A percentile compares a stretch with the other conserved stretches of the same genome.
Conservation (phyloP, 2,329 filamentous ascomycete genomes). For the Emericellopsis cladophorae region DNA sequence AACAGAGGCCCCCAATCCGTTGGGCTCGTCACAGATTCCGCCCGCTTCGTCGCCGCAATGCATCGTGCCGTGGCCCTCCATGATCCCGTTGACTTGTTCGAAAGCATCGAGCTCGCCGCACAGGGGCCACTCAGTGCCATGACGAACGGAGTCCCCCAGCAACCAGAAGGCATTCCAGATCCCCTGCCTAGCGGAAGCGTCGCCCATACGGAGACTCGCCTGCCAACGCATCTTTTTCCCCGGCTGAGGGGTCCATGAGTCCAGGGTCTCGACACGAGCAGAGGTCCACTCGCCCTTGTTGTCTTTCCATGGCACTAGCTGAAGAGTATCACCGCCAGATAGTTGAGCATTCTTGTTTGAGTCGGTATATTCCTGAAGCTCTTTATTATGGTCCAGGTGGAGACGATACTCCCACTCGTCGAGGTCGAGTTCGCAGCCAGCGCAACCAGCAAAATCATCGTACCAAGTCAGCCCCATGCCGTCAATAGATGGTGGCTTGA, state of each 20-base stretch:
- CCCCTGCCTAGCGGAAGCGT: constrained; percentile 26
- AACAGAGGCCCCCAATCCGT: constrained; percentile 21
- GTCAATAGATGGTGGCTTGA: constrained; percentile 20
- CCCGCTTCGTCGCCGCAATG: constrained; percentile 32
- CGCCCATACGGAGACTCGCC: constrained; percentile 30
- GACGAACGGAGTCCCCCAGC: constrained; percentile 31
- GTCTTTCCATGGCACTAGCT: constrained; percentile 32
- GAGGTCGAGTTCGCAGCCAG: constrained; percentile 21
- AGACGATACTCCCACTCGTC: constrained; percentile 31
- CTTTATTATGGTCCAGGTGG: constrained; percentile 32
- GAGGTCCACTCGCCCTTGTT: constrained; percentile 31
- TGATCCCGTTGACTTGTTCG: constrained; percentile 32
- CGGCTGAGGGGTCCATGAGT: constrained; percentile 28
- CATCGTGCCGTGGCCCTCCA: constrained; percentile 31
- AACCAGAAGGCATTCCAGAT: constrained; percentile 43
- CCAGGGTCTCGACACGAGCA: constrained; percentile 33
- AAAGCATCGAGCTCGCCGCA: constrained; percentile 39
- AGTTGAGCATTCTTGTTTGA: constrained; percentile 33
- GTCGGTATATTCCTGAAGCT: constrained; percentile 32
- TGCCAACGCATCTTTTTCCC: constrained; percentile 28
- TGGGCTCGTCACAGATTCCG: constrained; percentile 33
- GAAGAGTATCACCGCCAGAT: constrained; percentile 35
- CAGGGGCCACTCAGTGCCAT: constrained; percentile 31
- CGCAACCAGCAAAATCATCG: constrained; percentile 28
- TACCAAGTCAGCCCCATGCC: constrained; percentile 31